Base-by-base conservation (phyloP, 2,329 filamentous ascomycete species). In the Colletotrichum somersetense region DNA sequence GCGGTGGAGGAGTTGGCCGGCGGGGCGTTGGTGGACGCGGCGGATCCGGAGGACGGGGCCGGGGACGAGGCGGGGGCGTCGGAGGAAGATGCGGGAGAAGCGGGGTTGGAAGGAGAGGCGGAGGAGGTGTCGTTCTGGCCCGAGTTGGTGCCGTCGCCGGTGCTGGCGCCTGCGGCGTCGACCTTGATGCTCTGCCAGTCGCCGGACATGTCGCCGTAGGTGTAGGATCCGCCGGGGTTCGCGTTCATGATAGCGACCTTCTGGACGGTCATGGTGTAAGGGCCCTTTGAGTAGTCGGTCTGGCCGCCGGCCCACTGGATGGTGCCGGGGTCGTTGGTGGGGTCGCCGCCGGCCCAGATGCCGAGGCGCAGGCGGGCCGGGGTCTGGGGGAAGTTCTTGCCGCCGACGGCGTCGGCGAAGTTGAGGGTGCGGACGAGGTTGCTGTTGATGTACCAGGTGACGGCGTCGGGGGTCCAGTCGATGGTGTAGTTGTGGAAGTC, bases 251-350 rank as follows among this genome's bases (percentile, higher is more conserved):
- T 83, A 77, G 87, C 83, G 62, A 79, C 68, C n/a, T 75, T 78
- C 67, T 79, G 71, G 3, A 92, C 84, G 66, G 84, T 86, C 89
- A 91, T 91, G 72, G 85, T 88, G 80, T 86, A 92, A 5, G 90
- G 90, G 18, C 53, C 66, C 70, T 72, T 72, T 20, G 70, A 48
- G 59, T 72, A 72, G 55, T 72, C 70, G 53, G 88, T 89, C 69
- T 78, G 58, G 65, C 87, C 87, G 70, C 87, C 87, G 74, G 86
- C 86, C 87, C 87, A 89, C 65, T 85, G 79, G 75, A 88, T 83
- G n/a, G 85, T 87, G 26, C 78, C 74, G 73, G 81, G 35, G 75
- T 78, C 66, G 77, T 85, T 74, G 76, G 80, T 62, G 61, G 80
- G 53, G 74, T 86, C 75, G 75, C 83, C 76, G 74, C 82, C 76